Percentiles rank a stretch among this genome's conserved stretches.
Evolutionary conservation across 805 yeast species (phyloP).

Genomic region (Suhomyces canberraensis): DNA sequence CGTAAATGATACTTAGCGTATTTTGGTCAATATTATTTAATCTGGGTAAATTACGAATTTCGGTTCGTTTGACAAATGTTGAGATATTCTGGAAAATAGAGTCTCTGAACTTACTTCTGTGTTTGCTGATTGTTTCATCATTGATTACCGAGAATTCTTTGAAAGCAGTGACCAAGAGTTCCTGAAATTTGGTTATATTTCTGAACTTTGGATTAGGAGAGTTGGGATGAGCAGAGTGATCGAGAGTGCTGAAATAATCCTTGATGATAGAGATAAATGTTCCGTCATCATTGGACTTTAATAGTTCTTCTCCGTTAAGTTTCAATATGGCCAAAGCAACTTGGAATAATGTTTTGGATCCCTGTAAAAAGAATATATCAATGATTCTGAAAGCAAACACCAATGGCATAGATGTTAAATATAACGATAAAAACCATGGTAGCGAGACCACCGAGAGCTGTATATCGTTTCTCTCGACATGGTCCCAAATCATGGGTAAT

Average conservation of each 20-base stretch:
- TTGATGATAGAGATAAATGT: constrained; percentile 82
- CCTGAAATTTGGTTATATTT: constrained; percentile 81
- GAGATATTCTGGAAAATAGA: constrained; percentile 84
- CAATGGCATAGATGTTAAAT: constrained; percentile 89
- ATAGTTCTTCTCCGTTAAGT: constrained; percentile 70
- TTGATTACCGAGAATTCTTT: constrained; percentile 81
- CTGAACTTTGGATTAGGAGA: constrained; percentile 62
- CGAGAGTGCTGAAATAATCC: constrained; percentile 72
- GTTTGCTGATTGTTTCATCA: constrained; percentile 67
- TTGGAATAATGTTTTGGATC: constrained; percentile 85
- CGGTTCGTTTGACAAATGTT: constrained; percentile 86
- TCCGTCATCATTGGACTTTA: constrained; percentile 87
- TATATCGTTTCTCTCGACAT: constrained; percentile 73
- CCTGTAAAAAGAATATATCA: constrained; percentile 87
- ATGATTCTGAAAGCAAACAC: constrained; percentile 88
- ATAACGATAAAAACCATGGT: constrained; percentile 94
- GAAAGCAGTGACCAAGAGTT: constrained; percentile 85
- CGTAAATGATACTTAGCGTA: constrained; percentile 72
- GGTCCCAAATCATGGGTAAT: constrained; percentile 85
- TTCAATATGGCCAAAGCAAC: constrained; percentile 89
- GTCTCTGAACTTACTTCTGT: constrained; percentile 67
- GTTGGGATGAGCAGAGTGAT: constrained; percentile 74
- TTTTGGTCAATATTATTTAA: constrained; percentile 56
- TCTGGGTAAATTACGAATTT: constrained; percentile 79
- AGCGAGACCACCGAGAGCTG: constrained; percentile 89